Percentiles rank a stretch among this genome's conserved stretches.
These are phyloP conservation scores for Cytospora chrysosperma DNA, from an alignment of 2,329 filamentous ascomycete genomes.

Conservation along the genomic window DNA sequence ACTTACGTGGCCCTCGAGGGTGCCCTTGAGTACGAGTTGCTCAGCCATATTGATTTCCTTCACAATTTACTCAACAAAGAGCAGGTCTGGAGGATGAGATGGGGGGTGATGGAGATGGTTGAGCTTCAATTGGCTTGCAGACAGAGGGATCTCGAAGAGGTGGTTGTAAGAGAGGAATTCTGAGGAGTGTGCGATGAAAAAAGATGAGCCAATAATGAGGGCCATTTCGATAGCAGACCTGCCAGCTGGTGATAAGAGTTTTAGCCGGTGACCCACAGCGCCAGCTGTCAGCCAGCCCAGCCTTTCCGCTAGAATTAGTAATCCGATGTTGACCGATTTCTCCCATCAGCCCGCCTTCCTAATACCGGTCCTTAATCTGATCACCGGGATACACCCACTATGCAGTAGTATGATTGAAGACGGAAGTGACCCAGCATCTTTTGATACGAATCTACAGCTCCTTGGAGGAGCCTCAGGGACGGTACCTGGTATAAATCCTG, in stretches of 20 bases:
- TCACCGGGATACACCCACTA: too few relatives aligned
- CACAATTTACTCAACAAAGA: constrained; percentile 36
- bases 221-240: constrained; percentile 16
- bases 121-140: constrained; percentile 28
- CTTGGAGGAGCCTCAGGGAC: too few relatives aligned
- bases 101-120: constrained; percentile 37
- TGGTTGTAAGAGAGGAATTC: constrained; percentile 35
- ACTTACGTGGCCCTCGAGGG: constrained; percentile 92
- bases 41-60: constrained; percentile 69
- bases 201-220: constrained; percentile 8
- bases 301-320: too few relatives aligned
- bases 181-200: constrained; percentile 40
- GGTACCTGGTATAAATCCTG: too few relatives aligned
- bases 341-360: too few relatives aligned
- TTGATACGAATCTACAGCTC: too few relatives aligned
- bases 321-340: too few relatives aligned
- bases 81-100: constrained; percentile 34
- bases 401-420: too few relatives aligned
- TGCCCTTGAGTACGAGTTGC: constrained; percentile 94
- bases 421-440: too few relatives aligned
- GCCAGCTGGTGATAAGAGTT: constrained; percentile 19
- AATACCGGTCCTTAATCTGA: too few relatives aligned
- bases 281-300: constrained; percentile 3
- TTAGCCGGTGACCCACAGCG: background rate
- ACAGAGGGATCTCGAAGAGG: constrained; percentile 27